These are phyloP conservation scores for Backusella morwellensis DNA, from an alignment of 192 early-diverging fungal genomes.

Conservation along the genomic window DNA sequence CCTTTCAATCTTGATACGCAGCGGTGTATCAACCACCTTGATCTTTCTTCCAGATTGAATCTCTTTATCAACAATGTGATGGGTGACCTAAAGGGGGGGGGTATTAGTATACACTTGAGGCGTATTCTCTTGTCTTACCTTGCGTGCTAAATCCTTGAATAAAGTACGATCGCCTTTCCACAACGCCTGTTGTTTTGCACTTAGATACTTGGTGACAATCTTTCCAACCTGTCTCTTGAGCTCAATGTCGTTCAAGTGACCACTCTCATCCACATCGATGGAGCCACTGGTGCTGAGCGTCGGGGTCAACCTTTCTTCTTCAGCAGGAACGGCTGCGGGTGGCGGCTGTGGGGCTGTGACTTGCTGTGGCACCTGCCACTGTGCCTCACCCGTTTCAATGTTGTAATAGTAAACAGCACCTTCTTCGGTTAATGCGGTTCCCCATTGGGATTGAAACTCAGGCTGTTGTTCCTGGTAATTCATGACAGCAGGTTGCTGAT, in stretches of 20 bases:
- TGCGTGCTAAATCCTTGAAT: conserved; percentile 53
- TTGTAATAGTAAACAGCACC: conserved; percentile 55
- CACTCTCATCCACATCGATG: neutral
- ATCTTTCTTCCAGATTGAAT: conserved; percentile 41
- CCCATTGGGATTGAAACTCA: conserved; percentile 49
- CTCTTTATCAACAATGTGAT: conserved; percentile 51
- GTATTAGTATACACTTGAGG: neutral
- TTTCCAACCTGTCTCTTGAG: conserved; percentile 31
- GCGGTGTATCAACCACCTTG: conserved; percentile 31
- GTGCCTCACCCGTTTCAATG: conserved; percentile 45
- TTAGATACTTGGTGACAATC: conserved; percentile 32
- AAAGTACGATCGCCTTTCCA: conserved; percentile 41
- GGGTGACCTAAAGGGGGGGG: conserved; percentile 38
- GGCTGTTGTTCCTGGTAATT: neutral
- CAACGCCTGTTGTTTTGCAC: conserved; percentile 46
- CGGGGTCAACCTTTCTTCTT: conserved; percentile 8
- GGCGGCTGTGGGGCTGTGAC: neutral
- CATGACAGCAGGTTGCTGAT: neutral
- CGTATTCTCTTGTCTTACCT: conserved; percentile 24
- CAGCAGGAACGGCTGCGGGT: neutral
- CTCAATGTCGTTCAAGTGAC: conserved; percentile 15
- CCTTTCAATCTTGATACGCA: conserved; percentile 47
- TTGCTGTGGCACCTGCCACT: conserved; percentile 44
- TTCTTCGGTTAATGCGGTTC: conserved; percentile 38
- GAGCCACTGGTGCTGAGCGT: conserved; percentile 11